Conservation (phyloP, 192 early-diverging fungal genomes). For the Entomortierella chlamydospora region DNA sequence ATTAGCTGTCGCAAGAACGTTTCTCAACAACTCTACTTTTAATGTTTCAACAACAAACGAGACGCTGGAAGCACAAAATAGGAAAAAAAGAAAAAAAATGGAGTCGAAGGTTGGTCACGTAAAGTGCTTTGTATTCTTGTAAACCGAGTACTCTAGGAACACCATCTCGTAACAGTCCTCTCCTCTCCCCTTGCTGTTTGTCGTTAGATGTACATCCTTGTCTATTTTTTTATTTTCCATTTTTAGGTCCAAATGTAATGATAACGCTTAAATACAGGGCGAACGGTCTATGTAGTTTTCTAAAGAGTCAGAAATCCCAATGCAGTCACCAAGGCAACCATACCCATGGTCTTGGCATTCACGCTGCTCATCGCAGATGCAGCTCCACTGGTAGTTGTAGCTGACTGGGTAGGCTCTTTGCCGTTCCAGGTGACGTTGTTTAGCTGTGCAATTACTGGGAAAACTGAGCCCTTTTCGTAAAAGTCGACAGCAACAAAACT, state of each 20-base stretch:
- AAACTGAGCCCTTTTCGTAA: conserved; percentile 70
- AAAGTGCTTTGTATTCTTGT: too few species aligned
- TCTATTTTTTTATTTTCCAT: background rate
- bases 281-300: background rate
- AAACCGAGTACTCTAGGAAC: background rate
- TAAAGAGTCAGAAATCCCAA: conserved; percentile 2
- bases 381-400: too few species aligned
- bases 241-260: background rate
- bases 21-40: too few species aligned
- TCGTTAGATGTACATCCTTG: too few species aligned
- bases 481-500: conserved; percentile 83
- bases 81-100: too few species aligned
- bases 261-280: background rate
- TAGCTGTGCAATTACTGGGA: conserved; percentile 62
- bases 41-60: too few species aligned
- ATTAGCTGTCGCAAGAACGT: too few species aligned
- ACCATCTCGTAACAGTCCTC: too few species aligned
- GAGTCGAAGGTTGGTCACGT: too few species aligned
- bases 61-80: too few species aligned
- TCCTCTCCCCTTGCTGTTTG: too few species aligned
- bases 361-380: background rate
- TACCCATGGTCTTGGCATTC: background rate
- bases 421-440: conserved; percentile 61
- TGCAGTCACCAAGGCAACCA: background rate
- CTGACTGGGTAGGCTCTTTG: conserved; percentile 31